Base-by-base conservation (phyloP, 129 eudicot genomes). In the Apium graveolens region DNA sequence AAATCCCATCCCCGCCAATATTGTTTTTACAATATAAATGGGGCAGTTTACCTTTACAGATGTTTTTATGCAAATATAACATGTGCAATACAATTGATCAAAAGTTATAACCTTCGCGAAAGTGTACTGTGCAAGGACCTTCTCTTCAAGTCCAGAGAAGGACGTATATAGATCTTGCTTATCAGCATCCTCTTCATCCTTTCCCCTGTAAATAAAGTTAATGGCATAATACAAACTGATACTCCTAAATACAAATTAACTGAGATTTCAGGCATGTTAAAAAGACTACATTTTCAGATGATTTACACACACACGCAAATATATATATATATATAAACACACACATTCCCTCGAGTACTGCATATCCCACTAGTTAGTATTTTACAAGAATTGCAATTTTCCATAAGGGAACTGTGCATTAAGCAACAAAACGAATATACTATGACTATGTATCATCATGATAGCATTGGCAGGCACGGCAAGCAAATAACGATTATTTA, bases 101-200 rank as follows among this genome's bases (percentile, higher is more conserved):
- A 7, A 62, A 51, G 13, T 26, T 29, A 60, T 86, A n/a, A 91
- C 98, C 97, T 94, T 94, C 39, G 97, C 96, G 34, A 89, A 80
- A 82, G 98, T 91, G 74, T 94, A 94, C 76, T 88, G 96, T 74
- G 80, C 91, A 84, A 94, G 96, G 81, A 94, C 91, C 80, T 94
- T 94, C 84, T 94, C 98, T 86, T 94, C 98, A 80, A 94, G 98
- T 70, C 89, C 90, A 53, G 97, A 83, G 80, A 94, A 91, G 57
- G 97, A 88, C 82, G 81, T 85, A 53, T 87, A 86, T 88, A 94
- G 81, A 78, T 91, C 97, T 79, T 84, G 88, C 81, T 88, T 82
- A 81, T 91, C 98, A 78, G 80, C 78, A 75, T 89, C 96, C 82
- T 87, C 97, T 17, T 91, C 98, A 71, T 82, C 94, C 79, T 85